A percentile compares a stretch with the other conserved stretches of the same genome.
These are phyloP conservation scores for Coniochaeta sp. DNA, from an alignment of 2,329 filamentous ascomycete species.

Conservation along the genomic window DNA sequence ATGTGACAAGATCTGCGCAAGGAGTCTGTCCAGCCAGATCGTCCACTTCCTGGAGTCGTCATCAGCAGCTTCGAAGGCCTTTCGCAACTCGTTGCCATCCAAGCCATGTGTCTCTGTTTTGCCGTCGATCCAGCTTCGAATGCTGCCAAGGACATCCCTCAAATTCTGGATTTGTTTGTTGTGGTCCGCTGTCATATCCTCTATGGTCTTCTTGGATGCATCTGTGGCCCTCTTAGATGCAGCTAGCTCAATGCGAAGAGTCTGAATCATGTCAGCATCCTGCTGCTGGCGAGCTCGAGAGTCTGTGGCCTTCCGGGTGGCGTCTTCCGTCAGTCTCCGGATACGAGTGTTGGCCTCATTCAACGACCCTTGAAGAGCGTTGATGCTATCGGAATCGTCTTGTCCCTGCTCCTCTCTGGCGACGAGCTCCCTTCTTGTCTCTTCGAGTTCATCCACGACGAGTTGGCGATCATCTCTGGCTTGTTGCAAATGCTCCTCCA, in stretches of 20 bases:
- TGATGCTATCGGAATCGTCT: slow-evolving; percentile 7
- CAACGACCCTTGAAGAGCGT: slow-evolving; percentile 4
- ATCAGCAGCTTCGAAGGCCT: not conserved
- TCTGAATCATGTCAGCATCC: too few species aligned
- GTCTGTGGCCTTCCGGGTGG: not conserved
- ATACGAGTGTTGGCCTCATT: not conserved
- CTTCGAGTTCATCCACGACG: slow-evolving; percentile 20
- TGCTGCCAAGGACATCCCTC: not conserved
- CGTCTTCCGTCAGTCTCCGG: not conserved
- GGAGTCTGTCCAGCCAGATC: not conserved
- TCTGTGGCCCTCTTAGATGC: too few species aligned
- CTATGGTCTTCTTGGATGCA: too few species aligned
- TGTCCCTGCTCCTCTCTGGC: slow-evolving; percentile 6
- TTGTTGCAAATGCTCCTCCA: slow-evolving; percentile 18
- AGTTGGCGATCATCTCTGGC: slow-evolving; percentile 12
- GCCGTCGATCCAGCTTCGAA: not conserved
- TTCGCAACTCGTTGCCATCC: not conserved
- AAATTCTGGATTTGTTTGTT: too few species aligned
- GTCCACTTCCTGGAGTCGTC: not conserved
- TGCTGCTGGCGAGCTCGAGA: not conserved
- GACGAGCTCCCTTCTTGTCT: slow-evolving; percentile 15
- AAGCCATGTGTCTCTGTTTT: not conserved
- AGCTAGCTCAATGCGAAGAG: too few species aligned
- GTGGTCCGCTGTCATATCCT: too few species aligned
- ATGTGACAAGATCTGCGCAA: not conserved